Conservation (phyloP, 805 yeast genomes). For the Blastobotrys robertii region DNA sequence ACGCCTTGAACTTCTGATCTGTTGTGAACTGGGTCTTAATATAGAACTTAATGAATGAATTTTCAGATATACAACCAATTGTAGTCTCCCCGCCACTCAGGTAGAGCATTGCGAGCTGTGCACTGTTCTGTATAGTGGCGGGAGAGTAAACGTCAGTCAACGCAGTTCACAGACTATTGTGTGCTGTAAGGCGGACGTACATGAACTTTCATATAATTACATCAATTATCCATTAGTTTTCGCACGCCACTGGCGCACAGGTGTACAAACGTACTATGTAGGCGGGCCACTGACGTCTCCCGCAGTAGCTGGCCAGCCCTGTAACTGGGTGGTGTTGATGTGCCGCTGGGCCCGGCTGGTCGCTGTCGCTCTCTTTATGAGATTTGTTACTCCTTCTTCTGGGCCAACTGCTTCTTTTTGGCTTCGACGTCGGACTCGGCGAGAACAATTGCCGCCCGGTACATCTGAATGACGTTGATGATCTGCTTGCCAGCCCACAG, state of each 20-base stretch:
- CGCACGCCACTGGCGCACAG: not conserved
- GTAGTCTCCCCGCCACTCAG: not conserved
- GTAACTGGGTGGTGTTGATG: slow-evolving; percentile 1
- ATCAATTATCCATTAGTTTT: no score
- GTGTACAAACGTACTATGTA: no score
- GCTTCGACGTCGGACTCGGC: slow-evolving; percentile 68
- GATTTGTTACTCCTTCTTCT: no score
- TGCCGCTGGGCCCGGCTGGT: no score
- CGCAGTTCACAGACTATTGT: no score
- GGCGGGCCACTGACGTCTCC: no score
- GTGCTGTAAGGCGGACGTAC: no score
- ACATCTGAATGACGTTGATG: slow-evolving; percentile 80
- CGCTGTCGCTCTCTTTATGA: no score
- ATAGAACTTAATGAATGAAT: no score
- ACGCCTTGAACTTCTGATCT: slow-evolving; percentile 21
- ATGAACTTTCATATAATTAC: no score
- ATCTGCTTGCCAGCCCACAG: slow-evolving; percentile 85
- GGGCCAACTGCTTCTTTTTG: slow-evolving; percentile 22
- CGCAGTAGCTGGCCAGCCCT: no score
- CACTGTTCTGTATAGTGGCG: not conserved
- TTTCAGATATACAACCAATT: no score
- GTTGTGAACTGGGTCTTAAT: slow-evolving; percentile 2
- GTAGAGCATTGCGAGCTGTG: slow-evolving; percentile 3
- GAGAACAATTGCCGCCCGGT: slow-evolving; percentile 70
- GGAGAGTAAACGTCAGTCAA: not conserved